Evolutionary conservation across 768 basidiomycete species (phyloP).

Genomic region (Amanita subjunquillea): DNA sequence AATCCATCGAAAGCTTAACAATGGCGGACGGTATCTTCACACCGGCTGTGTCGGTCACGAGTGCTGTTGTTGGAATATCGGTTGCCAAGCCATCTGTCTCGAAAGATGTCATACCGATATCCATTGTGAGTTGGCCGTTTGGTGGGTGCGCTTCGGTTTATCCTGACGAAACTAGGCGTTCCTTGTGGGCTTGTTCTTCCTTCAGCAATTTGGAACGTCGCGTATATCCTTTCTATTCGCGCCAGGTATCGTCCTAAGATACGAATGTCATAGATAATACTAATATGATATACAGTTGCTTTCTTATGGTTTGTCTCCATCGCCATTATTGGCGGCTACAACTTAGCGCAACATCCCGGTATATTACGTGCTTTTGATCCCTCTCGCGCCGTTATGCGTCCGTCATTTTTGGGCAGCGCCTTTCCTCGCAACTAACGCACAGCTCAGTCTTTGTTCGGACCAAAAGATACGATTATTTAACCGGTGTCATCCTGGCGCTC

Average conservation of each 20-base stretch:
- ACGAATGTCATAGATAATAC: constrained; percentile 13
- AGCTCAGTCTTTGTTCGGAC: constrained; percentile 56
- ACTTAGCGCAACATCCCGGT: constrained; percentile 40
- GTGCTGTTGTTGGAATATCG: constrained; percentile 56
- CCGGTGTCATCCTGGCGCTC: constrained; percentile 52
- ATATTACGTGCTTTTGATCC: constrained; percentile 63
- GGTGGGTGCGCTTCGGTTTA: not conserved
- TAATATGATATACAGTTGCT: constrained; percentile 19
- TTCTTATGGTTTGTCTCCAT: constrained; percentile 47
- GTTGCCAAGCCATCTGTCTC: constrained; percentile 42
- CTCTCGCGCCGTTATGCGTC: constrained; percentile 52
- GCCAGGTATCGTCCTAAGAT: constrained; percentile 27
- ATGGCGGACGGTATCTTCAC: constrained; percentile 63
- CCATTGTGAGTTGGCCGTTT: constrained; percentile 30
- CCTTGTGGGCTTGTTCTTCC: constrained; percentile 45
- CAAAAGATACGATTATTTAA: constrained; percentile 44
- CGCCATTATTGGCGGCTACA: constrained; percentile 43
- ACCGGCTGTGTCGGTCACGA: constrained; percentile 59
- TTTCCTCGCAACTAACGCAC: not conserved
- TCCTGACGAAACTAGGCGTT: constrained; percentile 27
- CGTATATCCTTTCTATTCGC: constrained; percentile 43
- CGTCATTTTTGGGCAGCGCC: constrained; percentile 11
- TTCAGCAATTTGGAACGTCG: constrained; percentile 51
- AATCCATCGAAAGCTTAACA: constrained; percentile 30
- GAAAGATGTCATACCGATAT: constrained; percentile 42